Base-by-base conservation (phyloP, 1,284 basidiomycete genomes). In the Malassezia sympodialis region DNA sequence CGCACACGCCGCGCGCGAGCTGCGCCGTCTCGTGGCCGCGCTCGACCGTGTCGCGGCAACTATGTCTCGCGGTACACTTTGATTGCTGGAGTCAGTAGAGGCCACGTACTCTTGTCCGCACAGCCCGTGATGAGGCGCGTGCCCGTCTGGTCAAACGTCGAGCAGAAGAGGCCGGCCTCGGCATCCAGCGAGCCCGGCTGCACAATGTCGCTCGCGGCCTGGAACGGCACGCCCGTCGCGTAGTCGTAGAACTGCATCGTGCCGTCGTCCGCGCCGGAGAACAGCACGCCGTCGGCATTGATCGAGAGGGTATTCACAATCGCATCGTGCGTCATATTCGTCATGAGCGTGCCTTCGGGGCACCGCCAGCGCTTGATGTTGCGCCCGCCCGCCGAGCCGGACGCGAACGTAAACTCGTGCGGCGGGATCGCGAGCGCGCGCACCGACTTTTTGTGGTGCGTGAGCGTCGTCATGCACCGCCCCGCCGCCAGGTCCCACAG, bases 311-410 rank as follows among this genome's bases (percentile, higher is more conserved):
- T 93, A 77, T 99, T 99, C 79, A 98, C 89, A 76, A 96, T 96
- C 1, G 90, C 88, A 61, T 96, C 90, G 75, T 96, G 93, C 0
- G 91, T 90, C 50, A 83, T 81, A 76, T 96, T 96, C 78, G 96
- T 96, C 8, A 96, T 89, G 65, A 98, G 93, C 1, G 82, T 78
- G 37, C 94, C 94, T 61, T 96, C 90, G 11, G 93, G 93, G 68
- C 88, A 96, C 70, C 93, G 91, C 93, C 93, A 99, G 75, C 96
- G 96, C 76, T 99, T 99, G 79, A 98, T 94, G 76, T 96, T 96
- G 79, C 94, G 94, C 0, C 90, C 90, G 12, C 93, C 93, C 0
- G 91, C 86, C 8, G 88, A 90, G 39, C 88, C 93, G 1, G 87
- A 87, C 6, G 90, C 93, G 69, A 99, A 99, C 14, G 62, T 66